Conservation (phyloP, 1,139 yeast genomes). For the Kodamaea anthophila region DNA sequence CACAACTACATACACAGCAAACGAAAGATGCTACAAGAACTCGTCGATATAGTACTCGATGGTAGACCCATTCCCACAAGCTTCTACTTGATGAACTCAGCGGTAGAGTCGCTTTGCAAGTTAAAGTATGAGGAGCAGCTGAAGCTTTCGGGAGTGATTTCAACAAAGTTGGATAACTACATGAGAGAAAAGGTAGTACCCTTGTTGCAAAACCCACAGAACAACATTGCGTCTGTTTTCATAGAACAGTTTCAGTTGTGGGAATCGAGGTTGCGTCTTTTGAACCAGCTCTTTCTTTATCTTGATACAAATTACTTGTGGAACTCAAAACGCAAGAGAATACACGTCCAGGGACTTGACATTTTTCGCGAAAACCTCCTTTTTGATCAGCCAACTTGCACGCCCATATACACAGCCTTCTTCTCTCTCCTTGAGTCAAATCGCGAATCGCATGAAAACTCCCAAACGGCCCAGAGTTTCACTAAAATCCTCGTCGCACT, state of each 20-base stretch:
- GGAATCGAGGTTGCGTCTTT: conserved; percentile 19
- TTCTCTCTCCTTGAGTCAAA: conserved; percentile 8
- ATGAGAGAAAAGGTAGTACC: conserved; percentile 4
- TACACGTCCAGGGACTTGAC: conserved; percentile 7
- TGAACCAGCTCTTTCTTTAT: conserved; percentile 29
- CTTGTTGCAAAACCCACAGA: no score
- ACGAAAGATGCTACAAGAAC: conserved; percentile 8
- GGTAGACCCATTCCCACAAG: conserved; percentile 16
- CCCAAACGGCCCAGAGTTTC: conserved; percentile 11
- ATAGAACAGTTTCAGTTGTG: conserved; percentile 19
- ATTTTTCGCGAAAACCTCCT: conserved; percentile 6
- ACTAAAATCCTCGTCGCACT: conserved; percentile 18
- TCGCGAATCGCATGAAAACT: conserved; percentile 2
- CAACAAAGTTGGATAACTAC: conserved; percentile 14
- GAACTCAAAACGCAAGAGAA: conserved; percentile 19
- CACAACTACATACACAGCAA: conserved; percentile 7
- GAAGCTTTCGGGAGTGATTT: conserved; percentile 14
- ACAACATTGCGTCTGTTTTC: conserved; percentile 10
- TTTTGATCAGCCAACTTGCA: conserved; percentile 2
- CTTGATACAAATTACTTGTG: conserved; percentile 31
- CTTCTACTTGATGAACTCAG: conserved; percentile 22
- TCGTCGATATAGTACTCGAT: conserved; percentile 18
- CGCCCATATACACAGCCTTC: conserved; percentile 6
- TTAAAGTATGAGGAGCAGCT: conserved; percentile 30
- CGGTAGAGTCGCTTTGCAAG: conserved; percentile 31